phyloP scores from a whole-genome alignment of 208 protist species.

The Acanthamoeba rhysodes region DNA sequence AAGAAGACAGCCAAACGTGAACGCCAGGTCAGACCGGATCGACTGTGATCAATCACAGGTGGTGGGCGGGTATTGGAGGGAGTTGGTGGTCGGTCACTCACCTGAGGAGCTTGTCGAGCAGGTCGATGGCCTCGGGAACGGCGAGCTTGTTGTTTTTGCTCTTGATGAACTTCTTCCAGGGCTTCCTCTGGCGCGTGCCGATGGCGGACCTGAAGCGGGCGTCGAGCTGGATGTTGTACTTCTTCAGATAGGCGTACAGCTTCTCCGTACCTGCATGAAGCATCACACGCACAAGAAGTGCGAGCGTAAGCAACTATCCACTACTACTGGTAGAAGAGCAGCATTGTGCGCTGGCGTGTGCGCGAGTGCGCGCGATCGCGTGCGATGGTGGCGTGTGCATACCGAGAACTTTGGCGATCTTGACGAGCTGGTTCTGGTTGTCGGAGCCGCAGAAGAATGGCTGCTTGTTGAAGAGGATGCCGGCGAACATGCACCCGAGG shows the following conservation, averaged over 20 bases:
- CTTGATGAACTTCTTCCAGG: conserved; percentile 82
- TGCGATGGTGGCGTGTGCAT: conserved; percentile 79
- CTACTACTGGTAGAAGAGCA: too few species aligned
- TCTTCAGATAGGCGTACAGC: conserved; percentile 95
- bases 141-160: conserved; percentile 97
- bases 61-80: background rate
- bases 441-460: conserved; percentile 99
- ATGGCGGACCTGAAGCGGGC: conserved; percentile 64
- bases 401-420: conserved; percentile 94
- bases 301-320: too few species aligned
- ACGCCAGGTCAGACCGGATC: too few species aligned
- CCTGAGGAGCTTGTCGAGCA: conserved; percentile 98
- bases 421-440: conserved; percentile 98
- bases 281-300: background rate
- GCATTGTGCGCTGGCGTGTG: too few species aligned
- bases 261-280: conserved; percentile 85
- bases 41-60: background rate
- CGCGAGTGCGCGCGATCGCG: too few species aligned
- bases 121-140: conserved; percentile 97
- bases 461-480: conserved; percentile 98
- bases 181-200: conserved; percentile 71
- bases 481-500: conserved; percentile 99
- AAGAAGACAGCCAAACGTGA: background rate
- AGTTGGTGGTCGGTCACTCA: conserved; percentile 79
- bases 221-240: conserved; percentile 93